Base-by-base conservation (phyloP, 106 monocot species). In the Ottelia alismoides region DNA sequence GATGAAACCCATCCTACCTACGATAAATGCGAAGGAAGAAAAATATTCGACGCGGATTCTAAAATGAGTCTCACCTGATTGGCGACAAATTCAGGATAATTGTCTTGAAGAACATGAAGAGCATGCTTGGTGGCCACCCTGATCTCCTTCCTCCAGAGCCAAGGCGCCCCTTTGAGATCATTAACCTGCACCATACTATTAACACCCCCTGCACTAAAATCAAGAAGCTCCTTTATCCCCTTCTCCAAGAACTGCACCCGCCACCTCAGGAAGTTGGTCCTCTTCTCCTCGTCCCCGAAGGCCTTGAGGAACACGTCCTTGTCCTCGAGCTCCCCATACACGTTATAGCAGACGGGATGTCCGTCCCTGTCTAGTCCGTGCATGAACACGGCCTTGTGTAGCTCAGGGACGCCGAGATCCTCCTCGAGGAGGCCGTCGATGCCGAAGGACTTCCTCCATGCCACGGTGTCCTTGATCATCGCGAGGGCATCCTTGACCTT, bases 301-400 rank as follows among this genome's bases (percentile, higher is more conserved):
- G 49, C 73, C 53, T 66, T 66, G 27, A 31, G 61, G 58, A 67
- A 77, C 3, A 83, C 26, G 26, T 77, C 82, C 63, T 71, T 70
- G 47, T 71, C 70, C 58, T 74, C 66, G 52, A 83, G 76, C 73
- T 74, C 77, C 2, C 82, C 82, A 27, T 67, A 77, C 10, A 65
- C 77, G 31, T 83, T 83, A 58, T 83, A 83, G 35, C 77, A 77
- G 17, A 77, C 71, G 2, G 77, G 82, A 45, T 74, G 77, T n/a
- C 77, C 74, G 25, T 83, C 70, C 12, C 27, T 51, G 43, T 77
- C 82, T 14, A 32, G 3, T 1, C 82, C 82, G 16, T 56, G 58
- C 65, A 63, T 70, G 70, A 75, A 70, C 18, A 70, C 70, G 45
- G 35, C 70, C 70, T 62, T 70, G 47, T 70, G 47, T 0, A 70